Evolutionary conservation across 805 yeast genomes (phyloP).

Genomic region (Saturnispora serradocipensis): DNA sequence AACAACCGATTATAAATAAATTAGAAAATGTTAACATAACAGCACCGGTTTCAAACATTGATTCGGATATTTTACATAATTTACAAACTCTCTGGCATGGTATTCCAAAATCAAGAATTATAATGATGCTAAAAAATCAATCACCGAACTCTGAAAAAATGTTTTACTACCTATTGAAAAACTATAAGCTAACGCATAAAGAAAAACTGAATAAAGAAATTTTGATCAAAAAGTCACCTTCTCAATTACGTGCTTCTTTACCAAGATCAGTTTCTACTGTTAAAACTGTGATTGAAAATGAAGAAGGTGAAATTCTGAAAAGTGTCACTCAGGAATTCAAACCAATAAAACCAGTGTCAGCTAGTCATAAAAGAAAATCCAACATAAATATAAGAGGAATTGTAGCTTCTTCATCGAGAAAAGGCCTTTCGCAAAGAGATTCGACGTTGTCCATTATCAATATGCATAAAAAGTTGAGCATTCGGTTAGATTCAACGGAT

Average conservation of each 20-base stretch:
- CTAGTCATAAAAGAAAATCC: background rate
- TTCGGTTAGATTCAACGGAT: conserved; percentile 4
- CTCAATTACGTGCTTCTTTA: conserved; percentile 3
- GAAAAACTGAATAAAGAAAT: conserved; percentile 3
- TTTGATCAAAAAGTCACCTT: background rate
- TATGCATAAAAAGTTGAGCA: conserved; percentile 11
- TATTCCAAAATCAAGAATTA: conserved; percentile 30
- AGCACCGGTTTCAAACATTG: conserved; percentile 29
- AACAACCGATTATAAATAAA: conserved; percentile 8
- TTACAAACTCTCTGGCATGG: conserved; percentile 52
- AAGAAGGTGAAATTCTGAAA: conserved; percentile 24
- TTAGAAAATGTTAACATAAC: conserved; percentile 21
- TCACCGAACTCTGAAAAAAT: conserved; percentile 28
- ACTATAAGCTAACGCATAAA: conserved; percentile 25
- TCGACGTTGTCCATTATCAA: conserved; percentile 12
- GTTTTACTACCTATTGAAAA: conserved; percentile 28
- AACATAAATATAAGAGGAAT: conserved; percentile 28
- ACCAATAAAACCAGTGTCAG: background rate
- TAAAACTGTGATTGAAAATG: conserved; percentile 28
- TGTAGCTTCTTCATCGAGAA: conserved; percentile 39
- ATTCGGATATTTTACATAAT: conserved; percentile 42
- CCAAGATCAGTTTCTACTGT: conserved; percentile 26
- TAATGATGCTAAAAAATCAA: conserved; percentile 19
- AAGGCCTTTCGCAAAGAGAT: conserved; percentile 33
- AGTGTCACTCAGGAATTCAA: conserved; percentile 13